Evolutionary conservation across 495 filamentous ascomycete genomes (phyloP).

Genomic region (Penicillium verhagenii): DNA sequence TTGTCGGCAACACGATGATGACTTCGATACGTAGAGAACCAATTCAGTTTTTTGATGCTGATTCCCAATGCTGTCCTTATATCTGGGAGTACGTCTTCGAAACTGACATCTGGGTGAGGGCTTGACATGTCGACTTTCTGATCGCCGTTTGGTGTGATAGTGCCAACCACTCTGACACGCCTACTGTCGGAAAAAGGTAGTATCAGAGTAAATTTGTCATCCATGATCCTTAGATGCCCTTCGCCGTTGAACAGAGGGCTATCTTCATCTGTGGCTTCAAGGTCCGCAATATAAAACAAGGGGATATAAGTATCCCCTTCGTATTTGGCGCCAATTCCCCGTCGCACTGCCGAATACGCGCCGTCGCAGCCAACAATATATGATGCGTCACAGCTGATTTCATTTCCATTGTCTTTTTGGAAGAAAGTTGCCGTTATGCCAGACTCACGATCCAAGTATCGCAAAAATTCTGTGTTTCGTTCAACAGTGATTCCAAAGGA

Average conservation of each 20-base stretch:
- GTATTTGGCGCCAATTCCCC: constrained; percentile 23
- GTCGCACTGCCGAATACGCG: constrained; percentile 34
- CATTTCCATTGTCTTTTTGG: constrained; percentile 8
- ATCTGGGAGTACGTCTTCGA: constrained; percentile 29
- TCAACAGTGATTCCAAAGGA: constrained; percentile 32
- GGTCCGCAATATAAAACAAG: constrained; percentile 36
- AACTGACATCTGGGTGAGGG: constrained; percentile 18
- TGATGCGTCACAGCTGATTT: constrained; percentile 23
- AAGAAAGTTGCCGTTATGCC: constrained; percentile 28
- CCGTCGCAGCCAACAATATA: constrained; percentile 42
- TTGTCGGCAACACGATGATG: constrained; percentile 33
- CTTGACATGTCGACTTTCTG: neutral
- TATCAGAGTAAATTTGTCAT: constrained; percentile 28
- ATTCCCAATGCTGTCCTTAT: constrained; percentile 19
- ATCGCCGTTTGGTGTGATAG: constrained; percentile 1
- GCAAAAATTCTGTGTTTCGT: constrained; percentile 24
- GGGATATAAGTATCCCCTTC: constrained; percentile 33
- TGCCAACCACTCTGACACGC: constrained; percentile 27
- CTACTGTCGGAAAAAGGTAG: constrained; percentile 24
- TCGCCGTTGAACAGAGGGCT: constrained; percentile 36
- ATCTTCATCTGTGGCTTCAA: constrained; percentile 23
- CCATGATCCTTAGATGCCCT: constrained; percentile 27
- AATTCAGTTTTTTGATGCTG: constrained; percentile 32
- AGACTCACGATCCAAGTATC: constrained; percentile 24
- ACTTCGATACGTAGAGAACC: constrained; percentile 36